Conservation (phyloP, 1,139 yeast species). For the Suhomyces chickasaworum region DNA sequence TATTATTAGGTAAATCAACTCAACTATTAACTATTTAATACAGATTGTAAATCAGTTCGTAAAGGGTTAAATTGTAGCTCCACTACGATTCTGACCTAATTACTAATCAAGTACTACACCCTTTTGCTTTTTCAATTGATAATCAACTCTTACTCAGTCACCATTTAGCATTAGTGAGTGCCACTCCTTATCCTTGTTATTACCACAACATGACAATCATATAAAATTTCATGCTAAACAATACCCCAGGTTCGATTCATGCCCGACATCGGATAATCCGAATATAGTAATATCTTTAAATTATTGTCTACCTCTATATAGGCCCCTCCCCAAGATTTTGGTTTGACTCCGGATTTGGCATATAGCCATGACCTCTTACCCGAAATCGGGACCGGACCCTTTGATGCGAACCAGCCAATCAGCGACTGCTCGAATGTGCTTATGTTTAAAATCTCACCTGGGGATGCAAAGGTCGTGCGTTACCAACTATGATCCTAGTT, state of each 20-base stretch:
- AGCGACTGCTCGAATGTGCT: constrained; percentile 4
- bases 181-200: no score
- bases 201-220: no score
- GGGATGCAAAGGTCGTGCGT: constrained; percentile 13
- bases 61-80: no score
- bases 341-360: neutral
- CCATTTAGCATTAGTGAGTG: no score
- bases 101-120: no score
- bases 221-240: neutral
- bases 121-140: no score
- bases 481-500: neutral
- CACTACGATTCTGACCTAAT: no score
- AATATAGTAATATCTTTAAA: neutral
- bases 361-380: neutral
- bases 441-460: constrained; percentile 8
- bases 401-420: constrained; percentile 5
- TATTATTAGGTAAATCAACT: no score
- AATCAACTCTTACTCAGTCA: no score
- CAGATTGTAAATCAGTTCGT: no score
- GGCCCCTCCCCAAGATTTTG: neutral
- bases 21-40: no score
- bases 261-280: neutral
- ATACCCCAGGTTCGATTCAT: neutral
- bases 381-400: constrained; percentile 11
- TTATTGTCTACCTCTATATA: neutral